phyloP scores from a whole-genome alignment of 2,329 filamentous ascomycete species.

The Fusarium bulbicola region DNA sequence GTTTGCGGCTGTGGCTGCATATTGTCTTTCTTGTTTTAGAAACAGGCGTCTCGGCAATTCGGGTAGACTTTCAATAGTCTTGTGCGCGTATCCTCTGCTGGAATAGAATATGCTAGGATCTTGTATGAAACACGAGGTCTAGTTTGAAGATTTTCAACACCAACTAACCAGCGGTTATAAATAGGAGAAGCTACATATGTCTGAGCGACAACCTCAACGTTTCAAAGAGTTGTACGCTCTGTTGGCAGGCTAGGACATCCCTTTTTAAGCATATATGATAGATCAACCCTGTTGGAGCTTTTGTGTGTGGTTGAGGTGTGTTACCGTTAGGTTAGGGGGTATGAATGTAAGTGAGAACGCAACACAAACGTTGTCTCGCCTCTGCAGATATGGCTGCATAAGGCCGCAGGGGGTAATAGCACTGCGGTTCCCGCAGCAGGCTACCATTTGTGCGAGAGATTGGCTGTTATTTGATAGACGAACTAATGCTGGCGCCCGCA shows the following conservation, averaged over 20 bases:
- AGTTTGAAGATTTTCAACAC: constrained; percentile 14
- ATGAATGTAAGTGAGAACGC: constrained; percentile 10
- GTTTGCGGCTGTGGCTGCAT: constrained; percentile 25
- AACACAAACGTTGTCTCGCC: neutral
- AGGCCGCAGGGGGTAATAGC: constrained; percentile 10
- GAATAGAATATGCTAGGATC: constrained; percentile 8
- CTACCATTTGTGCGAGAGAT: constrained; percentile 4
- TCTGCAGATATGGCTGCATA: constrained; percentile 26
- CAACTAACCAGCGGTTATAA: constrained; percentile 18
- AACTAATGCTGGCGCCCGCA: constrained; percentile 24
- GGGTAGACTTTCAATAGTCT: constrained; percentile 17
- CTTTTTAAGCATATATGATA: constrained; percentile 17
- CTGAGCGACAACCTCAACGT: neutral
- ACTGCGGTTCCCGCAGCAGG: neutral
- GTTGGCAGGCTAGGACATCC: neutral
- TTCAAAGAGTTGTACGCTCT: neutral
- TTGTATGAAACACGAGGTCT: constrained; percentile 24
- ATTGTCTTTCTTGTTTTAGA: constrained; percentile 1
- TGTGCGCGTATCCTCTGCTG: constrained; percentile 13
- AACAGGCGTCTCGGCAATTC: constrained; percentile 19
- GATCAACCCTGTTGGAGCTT: neutral
- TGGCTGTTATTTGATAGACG: constrained; percentile 16
- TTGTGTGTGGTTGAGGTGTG: constrained; percentile 1
- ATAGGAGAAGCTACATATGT: constrained; percentile 8
- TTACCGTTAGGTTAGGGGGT: neutral